phyloP scores from a whole-genome alignment of 371 early-diverging fungal genomes.

The Zancudomyces culisetae region DNA sequence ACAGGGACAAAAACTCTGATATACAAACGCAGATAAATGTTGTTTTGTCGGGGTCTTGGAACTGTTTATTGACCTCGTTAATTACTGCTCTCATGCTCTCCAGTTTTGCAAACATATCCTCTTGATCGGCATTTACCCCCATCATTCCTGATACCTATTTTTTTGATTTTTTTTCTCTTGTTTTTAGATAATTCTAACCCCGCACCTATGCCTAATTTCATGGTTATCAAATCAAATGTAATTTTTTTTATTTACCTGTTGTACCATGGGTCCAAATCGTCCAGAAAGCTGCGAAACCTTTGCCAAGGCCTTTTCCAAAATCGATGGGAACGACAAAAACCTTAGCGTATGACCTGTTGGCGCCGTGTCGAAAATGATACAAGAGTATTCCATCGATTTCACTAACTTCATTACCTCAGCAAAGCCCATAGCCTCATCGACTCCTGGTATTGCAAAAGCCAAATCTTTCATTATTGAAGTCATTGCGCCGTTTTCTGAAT shows the following conservation, averaged over 20 bases:
- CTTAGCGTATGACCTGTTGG: slow-evolving; percentile 98
- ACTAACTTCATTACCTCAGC: slow-evolving; percentile 98
- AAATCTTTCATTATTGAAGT: slow-evolving; percentile 84
- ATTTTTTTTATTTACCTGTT: slow-evolving; percentile 33
- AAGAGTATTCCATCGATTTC: slow-evolving; percentile 94
- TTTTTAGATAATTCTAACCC: no score
- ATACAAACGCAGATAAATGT: slow-evolving; percentile 98
- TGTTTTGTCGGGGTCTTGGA: slow-evolving; percentile 89
- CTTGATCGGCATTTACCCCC: slow-evolving; percentile 73
- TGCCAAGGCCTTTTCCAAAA: slow-evolving; percentile 87
- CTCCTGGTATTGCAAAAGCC: slow-evolving; percentile 94
- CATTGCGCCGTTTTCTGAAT: slow-evolving; percentile 59
- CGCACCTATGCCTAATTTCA: no score
- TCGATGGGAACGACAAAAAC: slow-evolving; percentile 91
- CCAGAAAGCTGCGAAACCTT: slow-evolving; percentile 84
- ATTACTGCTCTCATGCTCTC: slow-evolving; percentile 85
- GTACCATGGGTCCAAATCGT: slow-evolving; percentile 86
- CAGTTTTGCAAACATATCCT: slow-evolving; percentile 86
- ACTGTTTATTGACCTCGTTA: slow-evolving; percentile 91
- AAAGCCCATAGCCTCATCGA: slow-evolving; percentile 98
- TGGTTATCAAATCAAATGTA: no score
- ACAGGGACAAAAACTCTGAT: slow-evolving; percentile 93
- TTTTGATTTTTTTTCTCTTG: no score
- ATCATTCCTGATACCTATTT: slow-evolving; percentile 90
- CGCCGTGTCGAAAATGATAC: slow-evolving; percentile 96